Conservation (phyloP, 768 basidiomycete species). For the Podaxis sp. region DNA sequence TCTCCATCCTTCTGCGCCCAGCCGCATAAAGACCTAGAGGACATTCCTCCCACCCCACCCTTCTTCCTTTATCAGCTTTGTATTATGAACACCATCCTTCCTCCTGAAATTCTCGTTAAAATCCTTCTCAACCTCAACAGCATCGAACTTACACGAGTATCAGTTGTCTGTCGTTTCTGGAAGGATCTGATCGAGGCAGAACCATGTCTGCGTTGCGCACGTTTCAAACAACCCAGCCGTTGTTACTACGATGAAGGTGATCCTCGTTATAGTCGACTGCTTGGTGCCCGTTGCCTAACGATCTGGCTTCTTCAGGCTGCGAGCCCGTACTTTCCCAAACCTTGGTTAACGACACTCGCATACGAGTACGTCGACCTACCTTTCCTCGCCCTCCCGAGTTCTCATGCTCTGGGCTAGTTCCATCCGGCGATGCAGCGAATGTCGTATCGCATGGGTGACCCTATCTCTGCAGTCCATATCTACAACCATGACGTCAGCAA, state of each 20-base stretch:
- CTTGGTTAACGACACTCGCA: background rate
- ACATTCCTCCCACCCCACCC: background rate
- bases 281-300: background rate
- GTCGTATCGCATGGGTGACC: slow-evolving; percentile 19
- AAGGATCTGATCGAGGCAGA: slow-evolving; percentile 13
- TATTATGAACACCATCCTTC: slow-evolving; percentile 1
- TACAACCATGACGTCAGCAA: background rate
- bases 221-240: slow-evolving; percentile 16
- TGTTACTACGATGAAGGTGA: background rate
- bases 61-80: background rate
- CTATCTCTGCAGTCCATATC: background rate
- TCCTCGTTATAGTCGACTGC: background rate
- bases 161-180: slow-evolving; percentile 20
- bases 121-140: slow-evolving; percentile 17
- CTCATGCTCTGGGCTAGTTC: slow-evolving; percentile 9
- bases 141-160: slow-evolving; percentile 14
- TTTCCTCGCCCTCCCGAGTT: background rate
- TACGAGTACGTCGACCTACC: background rate
- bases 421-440: slow-evolving; percentile 18
- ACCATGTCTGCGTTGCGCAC: background rate
- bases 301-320: background rate
- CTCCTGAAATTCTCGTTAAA: slow-evolving; percentile 17
- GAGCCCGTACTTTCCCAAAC: background rate
- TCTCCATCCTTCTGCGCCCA: background rate
- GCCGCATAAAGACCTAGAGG: background rate